These are phyloP conservation scores for Cytospora chrysosperma DNA, from an alignment of 2,329 filamentous ascomycete species.

Conservation along the genomic window DNA sequence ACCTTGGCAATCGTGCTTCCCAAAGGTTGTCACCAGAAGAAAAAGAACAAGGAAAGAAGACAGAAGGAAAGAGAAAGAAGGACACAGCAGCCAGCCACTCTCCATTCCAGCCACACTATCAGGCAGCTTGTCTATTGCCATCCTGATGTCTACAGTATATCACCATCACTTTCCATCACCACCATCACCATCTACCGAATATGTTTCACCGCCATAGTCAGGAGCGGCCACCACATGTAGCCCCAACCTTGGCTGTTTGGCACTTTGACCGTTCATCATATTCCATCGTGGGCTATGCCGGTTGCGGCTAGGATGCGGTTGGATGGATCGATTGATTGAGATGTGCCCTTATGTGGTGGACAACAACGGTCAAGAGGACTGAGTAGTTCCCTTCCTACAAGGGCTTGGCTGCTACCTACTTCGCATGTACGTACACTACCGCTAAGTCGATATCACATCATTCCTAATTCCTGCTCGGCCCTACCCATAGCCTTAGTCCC, in stretches of 20 bases:
- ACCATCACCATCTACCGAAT: neutral
- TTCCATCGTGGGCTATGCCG: neutral
- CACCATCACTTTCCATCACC: neutral
- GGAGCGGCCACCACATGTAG: neutral
- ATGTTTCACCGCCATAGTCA: neutral
- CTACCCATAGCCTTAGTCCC: neutral
- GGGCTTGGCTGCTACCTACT: too few species aligned
- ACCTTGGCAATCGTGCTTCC: too few species aligned
- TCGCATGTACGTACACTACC: neutral
- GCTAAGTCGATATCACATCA: too few species aligned
- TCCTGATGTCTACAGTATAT: neutral
- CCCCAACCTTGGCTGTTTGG: neutral
- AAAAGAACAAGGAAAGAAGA: too few species aligned
- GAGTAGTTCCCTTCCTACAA: too few species aligned
- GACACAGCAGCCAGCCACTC: neutral
- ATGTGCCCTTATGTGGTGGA: neutral
- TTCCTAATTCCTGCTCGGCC: neutral
- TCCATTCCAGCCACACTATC: neutral
- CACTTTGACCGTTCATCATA: neutral
- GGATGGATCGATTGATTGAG: neutral
- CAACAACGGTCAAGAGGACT: too few species aligned
- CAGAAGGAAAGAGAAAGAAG: too few species aligned
- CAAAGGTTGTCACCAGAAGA: too few species aligned
- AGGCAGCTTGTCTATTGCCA: neutral
- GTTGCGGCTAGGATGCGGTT: neutral